These are phyloP conservation scores for Crithidia bombi DNA, from an alignment of 208 protist genomes.

Conservation along the genomic window DNA sequence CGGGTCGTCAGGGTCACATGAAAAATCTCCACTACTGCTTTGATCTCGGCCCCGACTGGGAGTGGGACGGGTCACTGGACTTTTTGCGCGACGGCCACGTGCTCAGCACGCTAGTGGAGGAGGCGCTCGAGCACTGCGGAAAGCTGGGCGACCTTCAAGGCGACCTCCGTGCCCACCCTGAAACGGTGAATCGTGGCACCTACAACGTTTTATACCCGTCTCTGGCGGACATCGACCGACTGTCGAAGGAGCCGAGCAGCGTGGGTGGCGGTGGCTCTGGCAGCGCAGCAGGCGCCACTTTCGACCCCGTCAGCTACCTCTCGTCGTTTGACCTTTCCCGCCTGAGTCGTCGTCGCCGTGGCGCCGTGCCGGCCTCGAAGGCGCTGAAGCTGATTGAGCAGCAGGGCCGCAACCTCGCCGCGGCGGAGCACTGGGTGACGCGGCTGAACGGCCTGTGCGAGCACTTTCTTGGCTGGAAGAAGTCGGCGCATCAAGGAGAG, in stretches of 20 bases:
- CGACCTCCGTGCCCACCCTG: conserved; percentile 18
- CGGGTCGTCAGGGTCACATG: background rate
- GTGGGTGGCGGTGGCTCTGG: background rate
- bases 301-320: conserved; percentile 20
- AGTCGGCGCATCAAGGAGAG: conserved; percentile 25
- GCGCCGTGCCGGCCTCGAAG: conserved; percentile 11
- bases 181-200: conserved; percentile 17
- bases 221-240: conserved; percentile 36
- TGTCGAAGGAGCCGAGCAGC: background rate
- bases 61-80: conserved; percentile 46
- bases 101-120: conserved; percentile 39
- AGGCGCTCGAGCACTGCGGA: conserved; percentile 36
- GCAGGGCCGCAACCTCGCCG: conserved; percentile 36
- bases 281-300: background rate
- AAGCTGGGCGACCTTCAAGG: conserved; percentile 29
- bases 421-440: conserved; percentile 32
- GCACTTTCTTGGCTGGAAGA: conserved; percentile 47
- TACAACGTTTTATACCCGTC: conserved; percentile 46
- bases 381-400: conserved; percentile 33
- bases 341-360: conserved; percentile 21
- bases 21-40: conserved; percentile 23
- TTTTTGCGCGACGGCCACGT: conserved; percentile 51
- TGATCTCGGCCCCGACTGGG: conserved; percentile 36
- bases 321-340: conserved; percentile 18
- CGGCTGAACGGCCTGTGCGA: conserved; percentile 59